These are phyloP conservation scores for Gossypium arboreum DNA, from an alignment of 345 rosid species.

Conservation along the genomic window DNA sequence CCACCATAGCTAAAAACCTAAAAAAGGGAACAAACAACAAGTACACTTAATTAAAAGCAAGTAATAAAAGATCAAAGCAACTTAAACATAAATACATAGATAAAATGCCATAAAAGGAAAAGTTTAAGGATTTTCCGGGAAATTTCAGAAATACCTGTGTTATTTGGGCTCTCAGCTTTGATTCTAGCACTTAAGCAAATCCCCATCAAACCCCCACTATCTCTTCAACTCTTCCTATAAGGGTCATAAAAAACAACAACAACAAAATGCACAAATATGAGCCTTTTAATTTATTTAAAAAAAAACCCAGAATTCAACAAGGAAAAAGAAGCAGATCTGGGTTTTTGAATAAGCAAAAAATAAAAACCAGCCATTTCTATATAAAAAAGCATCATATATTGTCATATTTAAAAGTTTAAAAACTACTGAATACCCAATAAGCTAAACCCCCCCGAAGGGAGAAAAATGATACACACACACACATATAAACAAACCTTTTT, in stretches of 20 bases:
- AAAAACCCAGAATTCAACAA: slow-evolving; percentile 3
- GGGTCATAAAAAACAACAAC: slow-evolving; percentile 13
- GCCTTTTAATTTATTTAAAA: background rate
- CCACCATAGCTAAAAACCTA: background rate
- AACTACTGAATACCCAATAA: background rate
- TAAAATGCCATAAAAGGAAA: background rate
- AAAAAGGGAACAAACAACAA: background rate
- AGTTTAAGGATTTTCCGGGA: background rate
- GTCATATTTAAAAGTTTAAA: background rate
- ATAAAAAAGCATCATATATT: background rate
- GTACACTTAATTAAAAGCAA: background rate
- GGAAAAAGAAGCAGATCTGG: slow-evolving; percentile 35
- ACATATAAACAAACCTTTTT: slow-evolving; percentile 20
- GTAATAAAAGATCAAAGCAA: no score
- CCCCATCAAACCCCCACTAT: slow-evolving; percentile 57
- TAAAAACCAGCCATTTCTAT: background rate
- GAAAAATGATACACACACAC: background rate
- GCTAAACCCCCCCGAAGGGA: slow-evolving; percentile 3
- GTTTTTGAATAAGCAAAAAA: background rate
- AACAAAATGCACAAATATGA: background rate
- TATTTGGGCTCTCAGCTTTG: slow-evolving; percentile 76
- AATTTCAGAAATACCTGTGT: slow-evolving; percentile 43
- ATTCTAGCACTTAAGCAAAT: slow-evolving; percentile 81
- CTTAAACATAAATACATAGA: no score
- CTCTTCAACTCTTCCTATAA: slow-evolving; percentile 26